A percentile compares a stretch with the other conserved stretches of the same genome.
Evolutionary conservation across 495 filamentous ascomycete genomes (phyloP).

Genomic region (Annulohypoxylon stygium): DNA sequence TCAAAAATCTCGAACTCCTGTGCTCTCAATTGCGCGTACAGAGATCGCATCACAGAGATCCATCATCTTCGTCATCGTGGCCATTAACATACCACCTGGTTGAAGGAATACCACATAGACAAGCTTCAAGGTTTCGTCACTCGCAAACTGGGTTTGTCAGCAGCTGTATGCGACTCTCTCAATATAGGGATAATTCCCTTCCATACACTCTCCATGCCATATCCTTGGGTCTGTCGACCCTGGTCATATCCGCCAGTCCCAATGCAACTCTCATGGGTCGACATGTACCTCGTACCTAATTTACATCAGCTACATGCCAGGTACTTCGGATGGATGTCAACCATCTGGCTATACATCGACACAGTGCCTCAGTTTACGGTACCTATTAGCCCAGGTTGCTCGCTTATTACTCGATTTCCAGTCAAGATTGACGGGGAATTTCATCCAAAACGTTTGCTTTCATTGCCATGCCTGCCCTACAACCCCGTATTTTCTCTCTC

Average conservation of each 20-base stretch:
- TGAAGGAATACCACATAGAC: slow-evolving; percentile 14
- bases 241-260: slow-evolving; percentile 37
- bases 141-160: slow-evolving; percentile 19
- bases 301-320: slow-evolving; percentile 31
- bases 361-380: slow-evolving; percentile 39
- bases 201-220: slow-evolving; percentile 43
- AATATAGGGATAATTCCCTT: slow-evolving; percentile 44
- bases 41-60: slow-evolving; percentile 10
- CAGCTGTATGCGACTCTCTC: slow-evolving; percentile 26
- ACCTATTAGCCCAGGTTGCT: slow-evolving; percentile 34
- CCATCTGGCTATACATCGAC: slow-evolving; percentile 26
- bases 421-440: slow-evolving; percentile 41
- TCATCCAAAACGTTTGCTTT: slow-evolving; percentile 35
- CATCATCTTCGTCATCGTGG: slow-evolving; percentile 24
- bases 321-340: slow-evolving; percentile 30
- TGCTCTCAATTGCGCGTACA: slow-evolving; percentile 13
- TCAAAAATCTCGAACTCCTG: not conserved
- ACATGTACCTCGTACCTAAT: slow-evolving; percentile 36
- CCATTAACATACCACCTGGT: slow-evolving; percentile 4
- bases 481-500: slow-evolving; percentile 39
- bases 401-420: slow-evolving; percentile 42
- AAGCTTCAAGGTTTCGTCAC: slow-evolving; percentile 34
- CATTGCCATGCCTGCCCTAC: slow-evolving; percentile 42
- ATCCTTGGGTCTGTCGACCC: slow-evolving; percentile 43
- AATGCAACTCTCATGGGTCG: slow-evolving; percentile 38